These are phyloP conservation scores for Aspergillus sp. DNA, from an alignment of 2,329 filamentous ascomycete species.

Conservation along the genomic window DNA sequence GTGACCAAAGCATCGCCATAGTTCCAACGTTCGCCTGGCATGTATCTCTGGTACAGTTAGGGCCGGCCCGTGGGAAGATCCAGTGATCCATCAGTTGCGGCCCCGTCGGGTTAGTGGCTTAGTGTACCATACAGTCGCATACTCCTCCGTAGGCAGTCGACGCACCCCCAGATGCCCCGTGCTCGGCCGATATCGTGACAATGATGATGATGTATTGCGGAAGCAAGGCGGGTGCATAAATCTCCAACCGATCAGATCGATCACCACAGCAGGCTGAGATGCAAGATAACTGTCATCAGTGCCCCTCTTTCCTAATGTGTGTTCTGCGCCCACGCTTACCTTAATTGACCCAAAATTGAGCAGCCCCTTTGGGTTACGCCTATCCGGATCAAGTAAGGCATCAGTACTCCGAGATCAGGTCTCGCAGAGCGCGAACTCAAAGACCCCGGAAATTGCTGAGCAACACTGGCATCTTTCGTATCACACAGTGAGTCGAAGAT, in stretches of 20 bases:
- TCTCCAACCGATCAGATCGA: slow-evolving; percentile 28
- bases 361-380: slow-evolving; percentile 7
- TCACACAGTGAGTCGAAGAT: slow-evolving; percentile 8
- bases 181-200: slow-evolving; percentile 18
- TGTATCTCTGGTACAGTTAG: slow-evolving; percentile 28
- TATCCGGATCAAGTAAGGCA: slow-evolving; percentile 24
- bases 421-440: slow-evolving; percentile 9
- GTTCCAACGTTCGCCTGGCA: neutral
- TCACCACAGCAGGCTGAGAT: slow-evolving; percentile 5
- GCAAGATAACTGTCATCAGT: slow-evolving; percentile 3
- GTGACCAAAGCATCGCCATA: slow-evolving; percentile 5
- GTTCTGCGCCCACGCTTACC: neutral
- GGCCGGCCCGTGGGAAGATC: slow-evolving; percentile 30
- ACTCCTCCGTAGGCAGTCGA: neutral
- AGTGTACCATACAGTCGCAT: slow-evolving; percentile 15
- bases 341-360: neutral
- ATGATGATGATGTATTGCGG: slow-evolving; percentile 25
- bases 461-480: slow-evolving; percentile 4
- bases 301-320: slow-evolving; percentile 7
- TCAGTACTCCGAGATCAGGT: slow-evolving; percentile 16
- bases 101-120: slow-evolving; percentile 20
- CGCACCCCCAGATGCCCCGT: neutral
- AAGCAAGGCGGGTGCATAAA: slow-evolving; percentile 24
- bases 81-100: slow-evolving; percentile 25
- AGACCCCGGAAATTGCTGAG: slow-evolving; percentile 2